These are phyloP conservation scores for Paramecium sonneborni DNA, from an alignment of 73 alveolate genomes.

Conservation along the genomic window DNA sequence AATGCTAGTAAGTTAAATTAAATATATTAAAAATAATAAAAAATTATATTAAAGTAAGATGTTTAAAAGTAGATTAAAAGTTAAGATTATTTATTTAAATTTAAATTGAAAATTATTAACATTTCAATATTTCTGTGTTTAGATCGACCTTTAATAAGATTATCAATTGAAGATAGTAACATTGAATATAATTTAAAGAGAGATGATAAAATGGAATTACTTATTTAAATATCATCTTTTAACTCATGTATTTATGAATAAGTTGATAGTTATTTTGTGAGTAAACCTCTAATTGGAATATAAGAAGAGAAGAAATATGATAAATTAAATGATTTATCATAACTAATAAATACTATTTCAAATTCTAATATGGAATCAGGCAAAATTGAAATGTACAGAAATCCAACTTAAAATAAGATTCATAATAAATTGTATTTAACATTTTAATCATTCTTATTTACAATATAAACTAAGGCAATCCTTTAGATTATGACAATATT, in stretches of 20 bases:
- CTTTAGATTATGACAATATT: not conserved
- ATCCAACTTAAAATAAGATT: not conserved
- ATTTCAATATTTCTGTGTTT: not conserved
- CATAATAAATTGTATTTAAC: not conserved
- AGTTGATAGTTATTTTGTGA: not conserved
- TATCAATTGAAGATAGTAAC: not conserved
- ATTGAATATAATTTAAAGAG: not conserved
- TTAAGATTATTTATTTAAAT: not conserved
- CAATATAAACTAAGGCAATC: not conserved
- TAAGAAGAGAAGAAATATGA: not conserved
- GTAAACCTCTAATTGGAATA: not conserved
- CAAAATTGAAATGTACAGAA: not conserved
- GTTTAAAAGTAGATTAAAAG: not conserved
- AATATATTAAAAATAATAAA: not conserved
- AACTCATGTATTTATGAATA: slow-evolving; percentile 4
- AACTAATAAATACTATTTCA: not conserved
- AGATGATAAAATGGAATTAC: not conserved
- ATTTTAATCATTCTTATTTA: not conserved
- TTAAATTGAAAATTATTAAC: not conserved
- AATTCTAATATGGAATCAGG: not conserved
- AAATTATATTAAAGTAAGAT: not conserved
- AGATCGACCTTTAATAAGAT: not conserved
- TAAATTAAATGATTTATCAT: not conserved
- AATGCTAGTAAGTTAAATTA: not conserved
- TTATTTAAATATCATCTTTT: not conserved